Percentiles rank a stretch among this genome's conserved stretches.
Conservation (phyloP, 2,329 filamentous ascomycete genomes). For the Purpureocillium lavendulum region DNA sequence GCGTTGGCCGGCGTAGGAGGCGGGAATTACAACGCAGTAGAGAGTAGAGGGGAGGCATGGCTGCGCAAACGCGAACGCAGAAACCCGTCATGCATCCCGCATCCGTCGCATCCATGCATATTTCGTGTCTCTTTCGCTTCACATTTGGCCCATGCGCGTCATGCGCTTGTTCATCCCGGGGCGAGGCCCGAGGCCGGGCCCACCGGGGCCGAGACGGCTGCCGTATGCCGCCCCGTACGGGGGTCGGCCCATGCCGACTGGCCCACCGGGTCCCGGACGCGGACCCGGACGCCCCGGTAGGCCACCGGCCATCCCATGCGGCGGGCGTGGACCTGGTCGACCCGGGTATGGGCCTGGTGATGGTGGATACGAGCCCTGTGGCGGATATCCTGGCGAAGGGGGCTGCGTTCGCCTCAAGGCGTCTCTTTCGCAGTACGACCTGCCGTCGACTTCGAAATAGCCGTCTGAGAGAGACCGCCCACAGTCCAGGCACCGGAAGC, state of each 20-base stretch:
- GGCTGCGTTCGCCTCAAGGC: constrained; percentile 51
- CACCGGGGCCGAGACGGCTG: constrained; percentile 4
- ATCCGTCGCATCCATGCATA: not conserved
- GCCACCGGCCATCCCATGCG: constrained; percentile 6
- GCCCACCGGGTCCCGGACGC: not conserved
- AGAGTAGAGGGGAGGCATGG: too few relatives aligned
- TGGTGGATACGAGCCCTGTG: too few relatives aligned
- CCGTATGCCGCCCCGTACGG: constrained; percentile 7
- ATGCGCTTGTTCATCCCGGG: constrained; percentile 53
- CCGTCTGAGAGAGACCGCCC: constrained; percentile 66
- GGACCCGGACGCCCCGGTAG: not conserved
- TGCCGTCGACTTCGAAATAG: constrained; percentile 82
- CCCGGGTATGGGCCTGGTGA: constrained; percentile 4
- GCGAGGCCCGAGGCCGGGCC: constrained; percentile 8
- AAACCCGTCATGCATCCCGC: not conserved
- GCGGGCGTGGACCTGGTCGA: constrained; percentile 12
- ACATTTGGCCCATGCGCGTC: constrained; percentile 40
- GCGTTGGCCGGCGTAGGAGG: too few relatives aligned
- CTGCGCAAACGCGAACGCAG: not conserved
- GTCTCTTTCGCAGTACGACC: constrained; percentile 79
- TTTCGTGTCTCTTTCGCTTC: not conserved
- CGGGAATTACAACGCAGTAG: too few relatives aligned
- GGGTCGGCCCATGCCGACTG: constrained; percentile 2
- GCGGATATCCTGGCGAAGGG: too few relatives aligned
- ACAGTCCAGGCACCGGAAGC: constrained; percentile 80